Evolutionary conservation across 805 yeast species (phyloP).

Genomic region (Zygosaccharomyces bisporus): DNA sequence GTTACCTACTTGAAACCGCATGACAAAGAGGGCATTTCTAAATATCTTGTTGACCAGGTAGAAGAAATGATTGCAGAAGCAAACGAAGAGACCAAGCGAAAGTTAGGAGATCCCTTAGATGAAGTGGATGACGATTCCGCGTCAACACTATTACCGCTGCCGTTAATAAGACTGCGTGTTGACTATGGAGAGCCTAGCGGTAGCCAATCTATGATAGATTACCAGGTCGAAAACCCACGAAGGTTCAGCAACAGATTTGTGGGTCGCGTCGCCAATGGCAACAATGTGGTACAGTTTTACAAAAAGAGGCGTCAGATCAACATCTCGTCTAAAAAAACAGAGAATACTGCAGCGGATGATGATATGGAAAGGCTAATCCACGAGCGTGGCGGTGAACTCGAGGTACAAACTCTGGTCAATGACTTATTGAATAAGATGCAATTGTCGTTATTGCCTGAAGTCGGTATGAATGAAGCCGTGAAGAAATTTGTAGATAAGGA

Average conservation of each 20-base stretch:
- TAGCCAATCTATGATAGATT: conserved; percentile 44
- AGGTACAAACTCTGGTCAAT: conserved; percentile 60
- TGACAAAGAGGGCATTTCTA: conserved; percentile 55
- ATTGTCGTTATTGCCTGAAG: conserved; percentile 66
- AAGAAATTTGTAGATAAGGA: conserved; percentile 74
- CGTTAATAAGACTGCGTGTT: conserved; percentile 75
- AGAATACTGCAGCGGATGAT: conserved; percentile 14
- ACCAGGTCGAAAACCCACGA: conserved; percentile 85
- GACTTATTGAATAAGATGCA: conserved; percentile 59
- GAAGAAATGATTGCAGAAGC: conserved; percentile 65
- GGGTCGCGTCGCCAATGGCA: conserved; percentile 86
- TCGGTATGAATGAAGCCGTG: conserved; percentile 71
- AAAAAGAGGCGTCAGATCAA: conserved; percentile 41
- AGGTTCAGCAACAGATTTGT: conserved; percentile 87
- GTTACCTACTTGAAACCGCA: conserved; percentile 57
- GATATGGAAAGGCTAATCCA: conserved; percentile 17
- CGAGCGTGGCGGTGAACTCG: conserved; percentile 40
- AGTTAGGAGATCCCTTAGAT: conserved; percentile 26
- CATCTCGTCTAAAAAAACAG: conserved; percentile 12
- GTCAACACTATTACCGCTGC: conserved; percentile 56
- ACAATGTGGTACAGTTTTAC: conserved; percentile 73
- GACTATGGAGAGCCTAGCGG: conserved; percentile 65
- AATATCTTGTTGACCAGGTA: conserved; percentile 58
- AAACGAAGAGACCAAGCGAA: conserved; percentile 43
- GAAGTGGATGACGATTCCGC: conserved; percentile 20